Conservation (phyloP, 2,329 filamentous ascomycete genomes). For the Pyrenochaeta sp. region DNA sequence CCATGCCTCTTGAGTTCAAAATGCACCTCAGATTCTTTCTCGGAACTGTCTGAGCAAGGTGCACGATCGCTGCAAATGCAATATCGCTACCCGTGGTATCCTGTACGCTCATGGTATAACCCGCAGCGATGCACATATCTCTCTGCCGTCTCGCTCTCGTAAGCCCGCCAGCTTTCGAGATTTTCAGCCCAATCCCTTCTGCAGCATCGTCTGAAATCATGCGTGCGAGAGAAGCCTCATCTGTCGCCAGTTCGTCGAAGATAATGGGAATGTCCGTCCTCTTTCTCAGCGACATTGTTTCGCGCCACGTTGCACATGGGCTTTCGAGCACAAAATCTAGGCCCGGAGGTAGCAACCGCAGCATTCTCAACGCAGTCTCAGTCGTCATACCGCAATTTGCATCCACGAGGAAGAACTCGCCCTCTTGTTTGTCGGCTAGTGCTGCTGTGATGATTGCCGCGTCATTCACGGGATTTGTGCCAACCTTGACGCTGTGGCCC, state of each 20-base stretch:
- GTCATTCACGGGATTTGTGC: conserved; percentile 1
- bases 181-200: conserved; percentile 33
- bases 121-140: conserved; percentile 14
- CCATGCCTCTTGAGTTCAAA: background rate
- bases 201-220: conserved; percentile 32
- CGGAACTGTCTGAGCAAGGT: conserved; percentile 4
- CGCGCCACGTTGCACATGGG: conserved; percentile 30
- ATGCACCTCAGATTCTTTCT: conserved; percentile 1
- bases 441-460: conserved; percentile 1
- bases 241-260: conserved; percentile 30
- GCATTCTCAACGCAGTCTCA: conserved; percentile 26
- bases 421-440: conserved; percentile 3
- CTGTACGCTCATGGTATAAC: conserved; percentile 29
- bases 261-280: conserved; percentile 28
- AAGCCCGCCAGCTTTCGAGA: conserved; percentile 22
- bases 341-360: conserved; percentile 25
- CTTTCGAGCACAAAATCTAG: conserved; percentile 34
- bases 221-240: conserved; percentile 18
- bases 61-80: conserved; percentile 29
- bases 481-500: conserved; percentile 2
- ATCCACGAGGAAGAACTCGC: conserved; percentile 5
- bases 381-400: conserved; percentile 13
- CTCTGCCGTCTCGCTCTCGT: conserved; percentile 22
- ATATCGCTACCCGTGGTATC: conserved; percentile 34
- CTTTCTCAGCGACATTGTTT: conserved; percentile 26